Conservation (phyloP, 805 yeast genomes). For the Babjeviella inositovora region DNA sequence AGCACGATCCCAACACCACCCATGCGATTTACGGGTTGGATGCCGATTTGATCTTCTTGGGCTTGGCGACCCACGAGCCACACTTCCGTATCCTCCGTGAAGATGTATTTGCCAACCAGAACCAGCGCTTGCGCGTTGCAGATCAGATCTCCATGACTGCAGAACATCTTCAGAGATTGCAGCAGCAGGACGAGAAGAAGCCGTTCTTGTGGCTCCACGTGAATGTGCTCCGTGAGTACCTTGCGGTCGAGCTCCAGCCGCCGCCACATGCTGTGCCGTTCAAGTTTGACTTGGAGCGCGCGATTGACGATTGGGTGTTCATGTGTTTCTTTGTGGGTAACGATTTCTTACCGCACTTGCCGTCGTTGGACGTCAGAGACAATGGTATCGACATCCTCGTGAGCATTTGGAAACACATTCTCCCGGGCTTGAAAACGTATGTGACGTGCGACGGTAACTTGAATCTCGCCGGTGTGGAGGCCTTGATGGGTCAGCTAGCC, state of each 20-base stretch:
- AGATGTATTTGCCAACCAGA: conserved; percentile 83
- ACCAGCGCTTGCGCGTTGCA: conserved; percentile 15
- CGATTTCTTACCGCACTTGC: conserved; percentile 94
- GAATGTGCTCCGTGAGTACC: conserved; percentile 73
- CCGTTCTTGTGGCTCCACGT: conserved; percentile 94
- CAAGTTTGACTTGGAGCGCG: conserved; percentile 80
- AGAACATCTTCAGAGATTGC: conserved; percentile 28
- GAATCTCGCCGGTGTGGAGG: conserved; percentile 63
- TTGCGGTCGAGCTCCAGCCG: conserved; percentile 64
- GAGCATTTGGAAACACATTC: conserved; percentile 63
- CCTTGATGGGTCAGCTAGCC: conserved; percentile 47
- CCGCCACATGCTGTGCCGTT: conserved; percentile 58
- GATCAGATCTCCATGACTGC: conserved; percentile 44
- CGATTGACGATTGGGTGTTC: conserved; percentile 97
- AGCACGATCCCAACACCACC: conserved; percentile 82
- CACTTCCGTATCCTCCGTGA: conserved; percentile 89
- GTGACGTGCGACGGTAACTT: conserved; percentile 84
- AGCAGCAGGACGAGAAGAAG: conserved; percentile 34
- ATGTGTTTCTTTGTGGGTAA: conserved; percentile 98
- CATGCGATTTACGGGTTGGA: conserved; percentile 96
- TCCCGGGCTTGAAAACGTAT: conserved; percentile 57
- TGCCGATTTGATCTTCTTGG: conserved; percentile 93
- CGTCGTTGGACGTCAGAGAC: conserved; percentile 88
- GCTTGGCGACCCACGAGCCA: conserved; percentile 96
- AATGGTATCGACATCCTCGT: conserved; percentile 77